Evolutionary conservation across 768 basidiomycete species (phyloP).

Genomic region (Melanogaster broomeanus): DNA sequence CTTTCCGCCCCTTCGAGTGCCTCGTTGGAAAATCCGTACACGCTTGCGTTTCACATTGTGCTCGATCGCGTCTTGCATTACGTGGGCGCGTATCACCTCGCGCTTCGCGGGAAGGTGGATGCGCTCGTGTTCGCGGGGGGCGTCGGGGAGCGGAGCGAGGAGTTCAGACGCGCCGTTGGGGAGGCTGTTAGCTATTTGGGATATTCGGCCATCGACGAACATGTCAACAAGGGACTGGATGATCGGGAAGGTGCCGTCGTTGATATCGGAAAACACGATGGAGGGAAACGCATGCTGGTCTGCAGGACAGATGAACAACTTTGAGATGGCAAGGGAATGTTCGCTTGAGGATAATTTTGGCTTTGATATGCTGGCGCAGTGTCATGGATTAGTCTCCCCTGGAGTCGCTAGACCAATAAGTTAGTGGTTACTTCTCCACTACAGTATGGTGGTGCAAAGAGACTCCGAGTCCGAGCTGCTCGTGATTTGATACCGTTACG

Average conservation of each 20-base stretch:
- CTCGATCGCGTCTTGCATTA: slow-evolving; percentile 74
- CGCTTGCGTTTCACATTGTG: slow-evolving; percentile 78
- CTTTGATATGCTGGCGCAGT: background rate
- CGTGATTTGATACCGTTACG: too few relatives aligned
- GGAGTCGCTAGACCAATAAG: too few relatives aligned
- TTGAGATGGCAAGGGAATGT: slow-evolving; percentile 50
- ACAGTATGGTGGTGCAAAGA: too few relatives aligned
- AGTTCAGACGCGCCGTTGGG: slow-evolving; percentile 61
- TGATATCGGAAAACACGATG: slow-evolving; percentile 42
- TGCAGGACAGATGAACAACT: slow-evolving; percentile 70
- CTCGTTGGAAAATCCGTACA: slow-evolving; percentile 36
- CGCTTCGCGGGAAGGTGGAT: slow-evolving; percentile 67
- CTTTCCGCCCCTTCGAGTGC: slow-evolving; percentile 17
- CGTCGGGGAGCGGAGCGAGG: slow-evolving; percentile 75
- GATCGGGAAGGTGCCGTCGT: slow-evolving; percentile 41
- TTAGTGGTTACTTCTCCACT: too few relatives aligned
- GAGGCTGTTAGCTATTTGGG: slow-evolving; percentile 61
- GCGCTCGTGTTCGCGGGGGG: slow-evolving; percentile 87
- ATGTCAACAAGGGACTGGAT: slow-evolving; percentile 46
- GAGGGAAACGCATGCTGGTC: slow-evolving; percentile 46
- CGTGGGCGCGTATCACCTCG: slow-evolving; percentile 74
- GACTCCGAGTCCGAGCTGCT: too few relatives aligned
- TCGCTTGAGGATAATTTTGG: slow-evolving; percentile 19
- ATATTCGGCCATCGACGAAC: slow-evolving; percentile 48
- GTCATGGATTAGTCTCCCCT: background rate